Conservation (phyloP, 495 filamentous ascomycete species). For the Cenococcum geophilum region DNA sequence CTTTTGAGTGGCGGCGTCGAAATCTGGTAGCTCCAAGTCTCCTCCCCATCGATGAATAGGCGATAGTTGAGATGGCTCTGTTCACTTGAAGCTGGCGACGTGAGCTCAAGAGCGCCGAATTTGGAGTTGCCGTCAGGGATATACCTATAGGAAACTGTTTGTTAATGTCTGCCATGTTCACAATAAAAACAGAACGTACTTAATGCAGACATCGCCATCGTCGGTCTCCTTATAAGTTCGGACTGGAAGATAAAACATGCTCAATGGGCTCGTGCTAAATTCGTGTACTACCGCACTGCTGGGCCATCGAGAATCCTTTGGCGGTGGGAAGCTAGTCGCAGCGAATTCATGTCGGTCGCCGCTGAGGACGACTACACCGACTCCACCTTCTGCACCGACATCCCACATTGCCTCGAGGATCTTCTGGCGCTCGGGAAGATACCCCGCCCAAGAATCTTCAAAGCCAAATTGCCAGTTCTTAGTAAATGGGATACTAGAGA, state of each 20-base stretch:
- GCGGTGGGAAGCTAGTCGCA: slow-evolving; percentile 79
- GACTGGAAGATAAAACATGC: slow-evolving; percentile 88
- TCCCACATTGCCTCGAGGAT: slow-evolving; percentile 92
- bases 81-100: slow-evolving; percentile 42
- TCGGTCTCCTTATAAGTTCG: slow-evolving; percentile 75
- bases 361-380: slow-evolving; percentile 76
- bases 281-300: slow-evolving; percentile 65
- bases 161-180: not conserved
- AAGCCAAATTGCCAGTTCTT: slow-evolving; percentile 88
- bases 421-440: slow-evolving; percentile 66
- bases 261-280: slow-evolving; percentile 82
- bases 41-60: slow-evolving; percentile 72
- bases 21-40: slow-evolving; percentile 58
- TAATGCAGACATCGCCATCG: slow-evolving; percentile 68
- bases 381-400: slow-evolving; percentile 55
- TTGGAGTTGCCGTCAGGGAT: slow-evolving; percentile 83
- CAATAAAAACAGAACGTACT: slow-evolving; percentile 43
- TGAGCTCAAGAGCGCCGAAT: slow-evolving; percentile 83
- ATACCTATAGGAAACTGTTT: slow-evolving; percentile 47
- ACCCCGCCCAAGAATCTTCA: slow-evolving; percentile 88
- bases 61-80: slow-evolving; percentile 65
- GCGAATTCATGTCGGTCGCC: slow-evolving; percentile 95
- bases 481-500: slow-evolving; percentile 85
- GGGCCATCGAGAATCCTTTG: slow-evolving; percentile 49
- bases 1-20: slow-evolving; percentile 33